Conservation (phyloP, 2,329 filamentous ascomycete genomes). For the Penicillium sp. region DNA sequence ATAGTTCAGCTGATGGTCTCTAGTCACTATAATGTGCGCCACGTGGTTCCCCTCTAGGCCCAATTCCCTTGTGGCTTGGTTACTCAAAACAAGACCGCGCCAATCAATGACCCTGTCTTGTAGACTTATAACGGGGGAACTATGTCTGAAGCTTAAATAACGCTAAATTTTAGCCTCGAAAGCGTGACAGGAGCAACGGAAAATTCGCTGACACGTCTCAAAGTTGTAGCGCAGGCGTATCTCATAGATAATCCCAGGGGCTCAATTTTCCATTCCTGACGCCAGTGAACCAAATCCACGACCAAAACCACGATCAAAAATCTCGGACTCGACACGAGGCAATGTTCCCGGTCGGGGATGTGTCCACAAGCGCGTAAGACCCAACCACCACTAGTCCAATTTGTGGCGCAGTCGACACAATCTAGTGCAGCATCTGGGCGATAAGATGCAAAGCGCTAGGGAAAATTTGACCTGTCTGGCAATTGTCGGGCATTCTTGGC, state of each 20-base stretch:
- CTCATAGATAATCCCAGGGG: neutral
- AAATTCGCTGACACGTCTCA: no score
- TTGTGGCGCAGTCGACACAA: neutral
- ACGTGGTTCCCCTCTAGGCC: neutral
- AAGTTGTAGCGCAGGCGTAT: neutral
- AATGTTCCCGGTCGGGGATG: neutral
- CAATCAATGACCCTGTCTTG: neutral
- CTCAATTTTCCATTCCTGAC: neutral
- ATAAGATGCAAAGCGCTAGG: neutral
- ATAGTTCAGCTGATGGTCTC: neutral
- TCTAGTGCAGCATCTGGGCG: neutral
- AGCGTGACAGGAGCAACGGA: no score
- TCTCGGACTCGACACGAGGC: neutral
- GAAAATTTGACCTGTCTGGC: neutral
- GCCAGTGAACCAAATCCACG: no score
- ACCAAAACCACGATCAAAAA: no score
- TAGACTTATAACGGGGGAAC: neutral
- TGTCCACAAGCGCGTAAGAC: neutral
- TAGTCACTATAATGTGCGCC: neutral
- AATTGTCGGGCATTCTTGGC: neutral
- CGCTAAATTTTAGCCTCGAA: neutral
- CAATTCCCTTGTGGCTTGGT: neutral
- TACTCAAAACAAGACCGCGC: neutral
- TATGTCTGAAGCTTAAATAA: neutral
- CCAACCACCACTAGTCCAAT: neutral